Evolutionary conservation across 345 rosid species (phyloP), one percentile per base, ranked within the genome.

Genomic region (Sapria himalayana): DNA sequence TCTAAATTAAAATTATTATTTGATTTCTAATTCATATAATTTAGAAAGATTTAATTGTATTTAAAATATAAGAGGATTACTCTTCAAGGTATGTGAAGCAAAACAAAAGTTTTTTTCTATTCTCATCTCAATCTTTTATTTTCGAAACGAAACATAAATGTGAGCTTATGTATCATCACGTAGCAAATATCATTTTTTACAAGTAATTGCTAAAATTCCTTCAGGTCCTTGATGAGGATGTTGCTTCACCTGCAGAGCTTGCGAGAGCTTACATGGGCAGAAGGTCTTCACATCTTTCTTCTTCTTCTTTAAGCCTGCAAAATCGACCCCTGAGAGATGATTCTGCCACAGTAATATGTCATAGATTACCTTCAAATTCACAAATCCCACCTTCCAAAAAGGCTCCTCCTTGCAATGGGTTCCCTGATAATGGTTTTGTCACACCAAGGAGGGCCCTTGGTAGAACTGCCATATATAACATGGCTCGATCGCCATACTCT

Each of bases 221-320:
- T 17, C 73, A 91, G 99, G 85, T 70, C 37, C 52, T 61, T 40
- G 76, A 64, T 25, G 84, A 74, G 62, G 67, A 82, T 51, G 59
- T 58, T 58, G 76, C 74, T 37, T 72, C 92, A 33, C 95, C 99
- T 45, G 76, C 81, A 33, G 89, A 80, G 76, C 92, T 91, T 64
- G 96, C 99, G 56, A 84, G 71, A 64, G 86, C 80, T 47, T 89
- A 72, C 75, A 89, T 84, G 95, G 81, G 77, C 33, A 68, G 73
- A 56, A 71, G 86, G 68, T 73, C 81, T 37, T 71, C 84, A 29
- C 77, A 71, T 59, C 69, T 71, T 41, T 69, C 79, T 27, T 67
- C 79, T 17, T 65, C 86, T 49, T 60, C 37, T 52, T 55, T 65
- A 29, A 66, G 64, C 20, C 50, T 59, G 33, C 67, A 59, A 15